phyloP scores from a whole-genome alignment of 2,329 filamentous ascomycete species.

The Parastagonospora nodorum region DNA sequence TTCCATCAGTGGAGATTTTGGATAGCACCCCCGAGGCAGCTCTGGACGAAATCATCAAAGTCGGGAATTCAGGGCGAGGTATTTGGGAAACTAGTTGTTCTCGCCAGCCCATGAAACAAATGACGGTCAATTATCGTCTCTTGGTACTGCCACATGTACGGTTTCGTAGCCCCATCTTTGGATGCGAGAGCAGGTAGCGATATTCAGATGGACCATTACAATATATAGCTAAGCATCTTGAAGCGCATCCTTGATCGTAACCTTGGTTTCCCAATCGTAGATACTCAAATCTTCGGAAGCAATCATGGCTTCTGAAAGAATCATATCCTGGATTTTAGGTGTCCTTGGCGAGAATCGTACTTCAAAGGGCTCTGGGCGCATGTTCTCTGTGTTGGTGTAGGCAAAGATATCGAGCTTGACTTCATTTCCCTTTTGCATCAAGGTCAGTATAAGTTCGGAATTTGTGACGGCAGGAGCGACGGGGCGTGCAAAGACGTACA shows the following conservation, averaged over 20 bases:
- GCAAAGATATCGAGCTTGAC: conserved; percentile 8
- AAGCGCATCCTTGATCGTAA: conserved; percentile 1
- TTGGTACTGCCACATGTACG: no score
- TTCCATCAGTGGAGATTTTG: no score
- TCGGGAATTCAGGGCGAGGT: no score
- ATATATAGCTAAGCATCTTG: neutral
- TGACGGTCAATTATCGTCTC: no score
- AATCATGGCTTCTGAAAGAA: neutral
- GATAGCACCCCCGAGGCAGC: no score
- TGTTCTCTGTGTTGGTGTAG: conserved; percentile 8
- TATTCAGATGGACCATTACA: no score
- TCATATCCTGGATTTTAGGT: neutral
- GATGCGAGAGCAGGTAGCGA: no score
- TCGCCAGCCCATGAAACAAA: no score
- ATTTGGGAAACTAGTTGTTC: no score
- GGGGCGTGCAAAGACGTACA: neutral
- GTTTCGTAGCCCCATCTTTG: no score
- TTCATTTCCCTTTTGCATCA: conserved; percentile 3
- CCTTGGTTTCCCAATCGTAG: conserved; percentile 6
- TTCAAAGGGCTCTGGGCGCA: conserved; percentile 8
- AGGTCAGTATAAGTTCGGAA: neutral
- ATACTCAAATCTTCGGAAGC: conserved; percentile 3
- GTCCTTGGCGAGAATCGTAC: conserved; percentile 4
- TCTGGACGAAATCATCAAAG: no score
- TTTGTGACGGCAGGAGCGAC: no score